Conservation (phyloP, 371 early-diverging fungal genomes). For the Smittium culicis region DNA sequence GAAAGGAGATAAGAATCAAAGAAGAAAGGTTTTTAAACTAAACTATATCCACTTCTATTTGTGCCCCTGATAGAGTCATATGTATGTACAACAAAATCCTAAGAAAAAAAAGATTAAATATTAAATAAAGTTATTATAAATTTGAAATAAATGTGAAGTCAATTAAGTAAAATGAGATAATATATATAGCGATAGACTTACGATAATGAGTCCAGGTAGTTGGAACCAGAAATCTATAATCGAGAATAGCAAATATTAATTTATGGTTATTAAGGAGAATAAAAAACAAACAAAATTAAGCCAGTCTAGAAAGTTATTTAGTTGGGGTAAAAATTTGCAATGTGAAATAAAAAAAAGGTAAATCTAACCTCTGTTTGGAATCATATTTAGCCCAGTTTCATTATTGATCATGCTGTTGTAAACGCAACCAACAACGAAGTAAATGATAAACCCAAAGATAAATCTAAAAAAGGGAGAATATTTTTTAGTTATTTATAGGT, state of each 20-base stretch:
- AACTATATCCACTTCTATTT: background rate
- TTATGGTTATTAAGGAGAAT: background rate
- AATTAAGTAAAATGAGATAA: background rate
- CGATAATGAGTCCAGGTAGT: constrained; percentile 24
- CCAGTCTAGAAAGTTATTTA: too few species aligned
- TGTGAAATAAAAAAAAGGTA: background rate
- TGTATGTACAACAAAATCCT: background rate
- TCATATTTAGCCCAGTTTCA: constrained; percentile 24
- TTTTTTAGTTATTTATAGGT: background rate
- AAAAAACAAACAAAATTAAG: background rate
- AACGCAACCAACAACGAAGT: constrained; percentile 29
- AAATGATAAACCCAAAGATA: constrained; percentile 16
- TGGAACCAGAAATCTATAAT: constrained; percentile 28
- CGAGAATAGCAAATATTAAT: background rate
- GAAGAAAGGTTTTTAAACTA: too few species aligned
- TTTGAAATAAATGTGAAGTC: too few species aligned
- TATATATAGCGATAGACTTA: constrained; percentile 8
- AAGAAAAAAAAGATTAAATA: background rate
- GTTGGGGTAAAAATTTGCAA: background rate
- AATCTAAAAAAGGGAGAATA: constrained; percentile 9
- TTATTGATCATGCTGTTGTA: constrained; percentile 26
- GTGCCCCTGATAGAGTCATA: background rate
- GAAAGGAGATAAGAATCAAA: too few species aligned
- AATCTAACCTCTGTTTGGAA: constrained; percentile 21
- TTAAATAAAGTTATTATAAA: background rate